Base-by-base conservation (phyloP, 805 yeast species). In the Komagataella pastoris region DNA sequence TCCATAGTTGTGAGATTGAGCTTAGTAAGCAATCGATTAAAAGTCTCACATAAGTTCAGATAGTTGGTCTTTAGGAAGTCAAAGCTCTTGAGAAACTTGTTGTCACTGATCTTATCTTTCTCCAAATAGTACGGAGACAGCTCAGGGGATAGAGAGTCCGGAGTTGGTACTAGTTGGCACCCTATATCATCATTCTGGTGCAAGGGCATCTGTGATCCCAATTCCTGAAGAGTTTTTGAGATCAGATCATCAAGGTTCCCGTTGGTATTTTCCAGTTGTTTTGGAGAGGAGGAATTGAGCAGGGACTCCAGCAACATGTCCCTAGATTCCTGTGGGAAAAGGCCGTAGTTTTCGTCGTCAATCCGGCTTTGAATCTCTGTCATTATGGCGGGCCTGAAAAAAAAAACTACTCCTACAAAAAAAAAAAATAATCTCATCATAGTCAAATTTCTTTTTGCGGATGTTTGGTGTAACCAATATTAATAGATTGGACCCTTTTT, bases 1-100 rank as follows among this genome's bases (percentile, higher is more conserved):
- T 61, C 64, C 44, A 56, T 54, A 51, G 60, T 60, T 14, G 57
- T 52, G 24, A 56, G 60, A 36, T 54, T 56, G 48, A 51, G 53
- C 46, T 54, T 53, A 3, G 53, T 55, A 14, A 61, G 50, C n/a
- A 59, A 18, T 8, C 54, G 46, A 47, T 61, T 61, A 45, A 61
- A 58, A 6, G 58, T 53, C 2, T 55, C 46, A 46, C 64, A 61
- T 7, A 61, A 49, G 14, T 53, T 55, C 40, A 61, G 47, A 46
- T 61, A 61, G 47, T 61, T 61, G 14, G 57, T 51, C 47, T 56
- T 58, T 14, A 61, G 47, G 30, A 54, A 52, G 3, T 63, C 56
- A 49, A 61, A 61, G 46, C 62, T 59, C 47, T 55, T 59, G 7
- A 56, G 30, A 45, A 57, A 55, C 45, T 56, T 56, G 44, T 53